Evolutionary conservation across 2,329 filamentous ascomycete genomes (phyloP).

Genomic region (Pestalotiopsis fici): DNA sequence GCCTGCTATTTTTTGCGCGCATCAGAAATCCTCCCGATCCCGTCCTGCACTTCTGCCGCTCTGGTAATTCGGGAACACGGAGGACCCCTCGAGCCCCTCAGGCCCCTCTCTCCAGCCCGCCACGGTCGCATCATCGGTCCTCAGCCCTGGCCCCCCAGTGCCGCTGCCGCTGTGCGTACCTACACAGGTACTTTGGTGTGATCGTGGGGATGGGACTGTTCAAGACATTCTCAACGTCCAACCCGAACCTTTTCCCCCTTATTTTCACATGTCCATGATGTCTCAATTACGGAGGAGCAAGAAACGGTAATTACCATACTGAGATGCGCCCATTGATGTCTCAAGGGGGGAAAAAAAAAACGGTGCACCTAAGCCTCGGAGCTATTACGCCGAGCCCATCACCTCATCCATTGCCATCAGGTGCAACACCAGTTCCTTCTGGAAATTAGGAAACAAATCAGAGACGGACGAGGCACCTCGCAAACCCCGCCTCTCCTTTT

Average conservation of each 20-base stretch:
- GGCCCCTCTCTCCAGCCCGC: not conserved
- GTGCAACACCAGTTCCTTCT: not conserved
- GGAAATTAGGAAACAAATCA: not conserved
- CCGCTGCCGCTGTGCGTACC: not conserved
- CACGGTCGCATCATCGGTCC: not conserved
- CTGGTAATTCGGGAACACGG: not conserved
- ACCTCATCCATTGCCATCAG: not conserved
- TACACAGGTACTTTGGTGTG: not conserved
- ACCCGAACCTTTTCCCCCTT: not conserved
- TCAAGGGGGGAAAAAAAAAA: not conserved
- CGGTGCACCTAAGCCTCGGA: not conserved
- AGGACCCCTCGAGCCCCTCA: not conserved
- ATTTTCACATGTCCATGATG: not conserved
- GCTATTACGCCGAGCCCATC: not conserved
- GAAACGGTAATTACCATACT: not conserved
- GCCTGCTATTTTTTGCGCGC: too few relatives aligned
- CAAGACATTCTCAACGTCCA: not conserved
- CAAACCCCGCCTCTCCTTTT: too few relatives aligned
- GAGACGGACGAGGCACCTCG: not conserved
- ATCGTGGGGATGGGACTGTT: not conserved
- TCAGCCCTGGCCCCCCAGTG: not conserved
- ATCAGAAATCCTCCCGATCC: not conserved
- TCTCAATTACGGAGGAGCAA: not conserved
- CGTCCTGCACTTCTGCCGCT: not conserved
- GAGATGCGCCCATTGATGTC: not conserved